Conservation (phyloP, 495 filamentous ascomycete genomes). For the Neurospora sp. region DNA sequence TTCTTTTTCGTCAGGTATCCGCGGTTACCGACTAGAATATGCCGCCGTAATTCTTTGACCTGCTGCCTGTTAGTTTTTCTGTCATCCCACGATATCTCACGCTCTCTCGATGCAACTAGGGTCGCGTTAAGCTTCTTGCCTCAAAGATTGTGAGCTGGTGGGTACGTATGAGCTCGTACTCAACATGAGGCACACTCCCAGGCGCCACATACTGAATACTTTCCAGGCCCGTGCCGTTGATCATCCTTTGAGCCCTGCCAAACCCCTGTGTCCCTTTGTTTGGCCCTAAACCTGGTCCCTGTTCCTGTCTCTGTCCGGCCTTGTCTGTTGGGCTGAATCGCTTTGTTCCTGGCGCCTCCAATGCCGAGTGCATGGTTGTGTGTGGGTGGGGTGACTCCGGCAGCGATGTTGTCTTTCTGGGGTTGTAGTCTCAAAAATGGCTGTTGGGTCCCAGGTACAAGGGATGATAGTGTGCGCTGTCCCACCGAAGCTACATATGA, state of each 20-base stretch:
- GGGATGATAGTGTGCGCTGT: background rate
- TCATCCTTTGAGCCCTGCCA: background rate
- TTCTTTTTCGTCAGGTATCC: background rate
- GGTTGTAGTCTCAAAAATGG: background rate
- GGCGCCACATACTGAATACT: background rate
- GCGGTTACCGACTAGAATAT: background rate
- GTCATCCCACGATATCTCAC: background rate
- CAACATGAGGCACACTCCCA: background rate
- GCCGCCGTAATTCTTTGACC: background rate
- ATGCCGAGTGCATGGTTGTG: background rate
- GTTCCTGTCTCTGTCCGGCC: background rate
- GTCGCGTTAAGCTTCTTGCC: background rate
- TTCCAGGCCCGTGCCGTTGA: background rate
- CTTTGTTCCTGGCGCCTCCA: background rate
- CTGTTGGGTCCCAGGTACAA: background rate
- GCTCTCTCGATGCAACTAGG: background rate
- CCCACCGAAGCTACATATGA: background rate
- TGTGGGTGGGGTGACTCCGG: background rate
- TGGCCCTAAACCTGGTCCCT: background rate
- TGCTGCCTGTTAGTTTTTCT: background rate
- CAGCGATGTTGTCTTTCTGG: background rate
- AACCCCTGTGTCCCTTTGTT: background rate
- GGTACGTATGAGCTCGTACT: background rate
- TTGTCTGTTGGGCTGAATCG: background rate
- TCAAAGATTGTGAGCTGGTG: background rate